These are phyloP conservation scores for Sclerotinia nivalis DNA, from an alignment of 2,329 filamentous ascomycete species.

Conservation along the genomic window DNA sequence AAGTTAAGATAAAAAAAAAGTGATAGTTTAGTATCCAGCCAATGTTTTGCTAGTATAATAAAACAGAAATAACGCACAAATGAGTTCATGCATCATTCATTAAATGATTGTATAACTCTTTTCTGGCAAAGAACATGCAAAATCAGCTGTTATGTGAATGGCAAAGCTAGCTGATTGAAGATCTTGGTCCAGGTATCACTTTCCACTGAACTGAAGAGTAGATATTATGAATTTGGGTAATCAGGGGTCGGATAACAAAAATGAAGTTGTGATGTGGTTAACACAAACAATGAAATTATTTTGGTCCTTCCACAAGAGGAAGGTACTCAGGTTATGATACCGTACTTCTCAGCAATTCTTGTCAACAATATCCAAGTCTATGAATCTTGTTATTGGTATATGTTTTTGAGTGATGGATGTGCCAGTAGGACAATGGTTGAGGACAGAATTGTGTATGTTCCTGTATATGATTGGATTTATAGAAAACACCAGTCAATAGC, in stretches of 20 bases:
- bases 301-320: not conserved
- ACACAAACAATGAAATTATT: not conserved
- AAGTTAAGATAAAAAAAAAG: not conserved
- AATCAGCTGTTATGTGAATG: not conserved
- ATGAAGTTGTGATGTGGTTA: not conserved
- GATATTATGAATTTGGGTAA: not conserved
- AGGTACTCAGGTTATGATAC: not conserved
- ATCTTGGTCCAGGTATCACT: not conserved
- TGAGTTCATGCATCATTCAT: not conserved
- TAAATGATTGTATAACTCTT: not conserved
- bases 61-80: not conserved
- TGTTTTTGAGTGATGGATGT: not conserved
- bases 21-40: not conserved
- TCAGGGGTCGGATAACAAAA: not conserved
- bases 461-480: not conserved
- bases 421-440: not conserved
- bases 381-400: not conserved
- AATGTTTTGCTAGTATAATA: not conserved
- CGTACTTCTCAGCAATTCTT: too few relatives aligned
- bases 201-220: not conserved
- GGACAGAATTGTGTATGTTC: not conserved
- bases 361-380: not conserved
- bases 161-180: not conserved
- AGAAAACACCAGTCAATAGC: not conserved
- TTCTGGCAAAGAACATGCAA: not conserved